Evolutionary conservation across 306 rosid genomes (phyloP), one percentile per base, ranked within the genome.

Genomic region (Mimosa pudica): DNA sequence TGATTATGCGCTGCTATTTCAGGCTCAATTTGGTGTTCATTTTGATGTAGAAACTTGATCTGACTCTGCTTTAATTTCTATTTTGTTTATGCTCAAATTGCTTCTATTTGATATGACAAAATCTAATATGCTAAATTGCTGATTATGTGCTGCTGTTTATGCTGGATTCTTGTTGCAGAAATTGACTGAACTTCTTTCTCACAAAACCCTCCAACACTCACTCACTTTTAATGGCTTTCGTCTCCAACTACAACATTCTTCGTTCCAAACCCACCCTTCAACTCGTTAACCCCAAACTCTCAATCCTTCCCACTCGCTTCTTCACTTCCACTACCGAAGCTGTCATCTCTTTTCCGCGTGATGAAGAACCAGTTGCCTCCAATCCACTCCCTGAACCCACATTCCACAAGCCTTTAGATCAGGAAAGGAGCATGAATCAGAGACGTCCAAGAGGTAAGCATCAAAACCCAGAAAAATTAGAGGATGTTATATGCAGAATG

Each of bases 401-500:
- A 70, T 18, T 6, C n/a, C 48, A 75, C 60, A 79, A 8, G 24
- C 61, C 84, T 42, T 54, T 32, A 48, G 45, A 55, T 60, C 77
- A 24, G 30, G 72, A 70, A 10, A 52, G 24, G 35, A 82, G 65
- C 48, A 49, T 48, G 66, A 47, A 5, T 57, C 77, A 49, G 72
- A 83, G 79, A 74, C 74, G 54, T 55, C 85, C 85, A 32, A 67
- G 83, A 83, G 86, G 84, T 77, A 85, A 77, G 18, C 16, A 11
- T 48, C 52, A 48, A 48, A 48, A 10, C 52, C 52, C 52, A 48
- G 91, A 92, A 38, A 91, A 89, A 66, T 49, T 83, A 11, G 94
- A 91, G 77, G 82, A 48, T 48, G 52, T 83, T 4, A 91, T 95
- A 36, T 84, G 90, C 75, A 75, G 87, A 76, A 92, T 92, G 97